Conservation (phyloP, 768 basidiomycete genomes). For the Mycena filopes region DNA sequence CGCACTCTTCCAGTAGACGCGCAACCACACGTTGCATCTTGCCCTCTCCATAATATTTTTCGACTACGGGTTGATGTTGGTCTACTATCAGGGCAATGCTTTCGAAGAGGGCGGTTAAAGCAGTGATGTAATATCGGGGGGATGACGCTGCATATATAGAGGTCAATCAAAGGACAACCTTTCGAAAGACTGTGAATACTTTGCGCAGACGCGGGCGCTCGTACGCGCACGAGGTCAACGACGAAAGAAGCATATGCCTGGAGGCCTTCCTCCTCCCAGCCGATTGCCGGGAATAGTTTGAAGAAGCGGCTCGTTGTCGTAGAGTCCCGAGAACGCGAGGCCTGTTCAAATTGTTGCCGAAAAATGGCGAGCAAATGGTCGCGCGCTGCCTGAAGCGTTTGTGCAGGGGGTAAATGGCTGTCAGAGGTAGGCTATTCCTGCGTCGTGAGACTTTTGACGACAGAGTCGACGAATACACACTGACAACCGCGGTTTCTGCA, state of each 20-base stretch:
- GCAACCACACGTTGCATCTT: constrained; percentile 86
- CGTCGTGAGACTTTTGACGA: constrained; percentile 26
- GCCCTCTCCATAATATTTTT: constrained; percentile 94
- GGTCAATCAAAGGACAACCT: constrained; percentile 3
- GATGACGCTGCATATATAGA: constrained; percentile 75
- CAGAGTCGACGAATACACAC: constrained; percentile 38
- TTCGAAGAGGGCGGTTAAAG: constrained; percentile 92
- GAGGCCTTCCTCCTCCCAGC: constrained; percentile 92
- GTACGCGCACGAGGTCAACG: constrained; percentile 85
- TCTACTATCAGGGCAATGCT: constrained; percentile 95
- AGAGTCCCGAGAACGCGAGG: constrained; percentile 84
- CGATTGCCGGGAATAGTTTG: constrained; percentile 95
- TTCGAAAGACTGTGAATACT: constrained; percentile 55
- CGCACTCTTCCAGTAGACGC: constrained; percentile 85
- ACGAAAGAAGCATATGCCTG: constrained; percentile 95
- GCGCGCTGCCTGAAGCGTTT: constrained; percentile 82
- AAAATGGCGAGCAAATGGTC: constrained; percentile 83
- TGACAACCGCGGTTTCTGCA: constrained; percentile 87
- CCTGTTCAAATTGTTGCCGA: constrained; percentile 81
- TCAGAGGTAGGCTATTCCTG: constrained; percentile 85
- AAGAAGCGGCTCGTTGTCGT: constrained; percentile 93
- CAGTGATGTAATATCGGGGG: constrained; percentile 89
- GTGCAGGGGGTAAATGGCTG: constrained; percentile 84
- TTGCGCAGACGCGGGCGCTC: constrained; percentile 83
- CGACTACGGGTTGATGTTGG: constrained; percentile 97